Base-by-base conservation (phyloP, 1,284 basidiomycete genomes). In the Cryptococcus maquisensis region DNA sequence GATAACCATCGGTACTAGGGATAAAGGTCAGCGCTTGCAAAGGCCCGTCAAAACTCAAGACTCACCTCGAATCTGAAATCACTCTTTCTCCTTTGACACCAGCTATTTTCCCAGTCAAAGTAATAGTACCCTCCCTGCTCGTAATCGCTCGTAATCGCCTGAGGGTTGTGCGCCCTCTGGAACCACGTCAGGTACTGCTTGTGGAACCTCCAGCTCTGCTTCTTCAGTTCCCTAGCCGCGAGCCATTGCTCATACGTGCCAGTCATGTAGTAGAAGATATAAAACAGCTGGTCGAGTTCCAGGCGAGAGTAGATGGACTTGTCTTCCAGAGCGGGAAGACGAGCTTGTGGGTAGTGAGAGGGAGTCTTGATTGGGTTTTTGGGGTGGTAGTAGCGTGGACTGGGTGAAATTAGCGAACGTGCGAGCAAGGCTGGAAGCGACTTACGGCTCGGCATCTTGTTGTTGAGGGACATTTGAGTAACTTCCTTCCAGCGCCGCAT, bases 101-200 rank as follows among this genome's bases (percentile, higher is more conserved):
- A 98, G 59, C 88, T 90, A 56, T 90, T 90, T 75, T 95, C 91
- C 91, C 91, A 95, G 77, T 95, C 91, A 76, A 95, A 95, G 81
- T 95, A 94, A 51, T 93, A 89, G 73, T 94, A 95, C 24, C 95
- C 93, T 16, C 96, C 96, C 79, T 98, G 93, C 78, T 99, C 96
- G 74, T 98, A 99, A 76, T 98, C 96, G 69, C 98, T 95, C 46
- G 96, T 98, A 73, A 99, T 98, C 4, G 91, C 92, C 73, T 96
- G 92, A n/a, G 96, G 96, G 73, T 98, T 94, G 21, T 91, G 94
- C 70, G 97, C 92, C 51, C 96, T 84, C 77, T 98, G 96, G 84
- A 99, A 99, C 96, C 96, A 99, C 38, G 96, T 99, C 59, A 98
- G 79, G 75, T 98, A 99, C 78, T 98, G 98, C 65, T 97, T 91